Evolutionary conservation across 306 rosid genomes (phyloP).

Genomic region (Cucurbita ficifolia): DNA sequence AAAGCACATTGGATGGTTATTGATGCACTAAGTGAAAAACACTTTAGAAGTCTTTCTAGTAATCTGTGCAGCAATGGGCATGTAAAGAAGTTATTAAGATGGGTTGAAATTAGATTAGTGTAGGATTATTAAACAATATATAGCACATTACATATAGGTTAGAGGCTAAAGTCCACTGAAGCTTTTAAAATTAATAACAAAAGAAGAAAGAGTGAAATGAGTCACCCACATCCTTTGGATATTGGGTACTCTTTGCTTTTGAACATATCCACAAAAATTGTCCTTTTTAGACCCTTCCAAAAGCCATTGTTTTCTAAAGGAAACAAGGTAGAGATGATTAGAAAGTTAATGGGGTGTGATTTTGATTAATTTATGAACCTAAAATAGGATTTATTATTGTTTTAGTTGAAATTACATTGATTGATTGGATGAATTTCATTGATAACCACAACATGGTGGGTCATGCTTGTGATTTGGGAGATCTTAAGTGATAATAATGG

Average conservation of each 20-base stretch:
- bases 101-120: not conserved
- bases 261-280: not conserved
- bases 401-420: not conserved
- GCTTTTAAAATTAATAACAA: not conserved
- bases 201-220: not conserved
- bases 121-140: not conserved
- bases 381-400: not conserved
- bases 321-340: not conserved
- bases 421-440: conserved; percentile 4
- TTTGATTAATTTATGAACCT: not conserved
- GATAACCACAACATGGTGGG: conserved; percentile 5
- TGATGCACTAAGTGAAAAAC: not conserved
- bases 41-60: not conserved
- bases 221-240: conserved; percentile 6
- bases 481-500: conserved; percentile 8
- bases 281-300: conserved; percentile 3
- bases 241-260: not conserved
- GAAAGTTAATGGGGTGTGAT: conserved; percentile 4
- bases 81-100: not conserved
- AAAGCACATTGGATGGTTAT: not conserved
- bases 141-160: not conserved
- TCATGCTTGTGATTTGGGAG: conserved; percentile 10
- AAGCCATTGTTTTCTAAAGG: not conserved
- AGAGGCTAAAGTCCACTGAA: conserved; percentile 3
- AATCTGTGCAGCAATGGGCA: not conserved